These are phyloP conservation scores for Cyclotella cryptica DNA, from an alignment of 108 stramenopile species.

Conservation along the genomic window DNA sequence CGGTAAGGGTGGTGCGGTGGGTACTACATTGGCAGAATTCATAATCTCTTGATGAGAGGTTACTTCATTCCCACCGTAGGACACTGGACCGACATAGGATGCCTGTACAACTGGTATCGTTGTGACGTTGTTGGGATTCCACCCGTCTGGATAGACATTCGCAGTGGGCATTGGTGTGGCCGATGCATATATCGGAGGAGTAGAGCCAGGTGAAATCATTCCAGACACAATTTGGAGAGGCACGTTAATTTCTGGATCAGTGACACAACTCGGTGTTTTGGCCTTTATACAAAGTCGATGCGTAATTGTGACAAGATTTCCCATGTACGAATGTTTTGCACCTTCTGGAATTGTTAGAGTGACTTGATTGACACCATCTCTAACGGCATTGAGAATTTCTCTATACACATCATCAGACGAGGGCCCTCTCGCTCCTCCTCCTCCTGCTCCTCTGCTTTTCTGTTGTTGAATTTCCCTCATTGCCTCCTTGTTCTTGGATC, in stretches of 20 bases:
- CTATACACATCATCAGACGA: constrained; percentile 4
- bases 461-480: constrained; percentile 10
- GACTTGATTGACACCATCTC: constrained; percentile 15
- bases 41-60: background rate
- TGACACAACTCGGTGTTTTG: constrained; percentile 13
- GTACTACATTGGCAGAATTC: background rate
- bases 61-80: constrained; percentile 7
- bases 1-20: constrained; percentile 6
- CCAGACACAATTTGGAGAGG: background rate
- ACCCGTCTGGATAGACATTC: constrained; percentile 6
- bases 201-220: background rate
- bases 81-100: constrained; percentile 3
- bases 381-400: constrained; percentile 14
- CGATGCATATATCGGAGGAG: background rate
- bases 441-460: background rate
- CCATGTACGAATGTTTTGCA: background rate
- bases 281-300: constrained; percentile 1
- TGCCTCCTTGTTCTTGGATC: constrained; percentile 2
- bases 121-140: constrained; percentile 3
- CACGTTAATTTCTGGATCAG: constrained; percentile 1
- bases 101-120: constrained; percentile 10
- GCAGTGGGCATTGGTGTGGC: background rate
- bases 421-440: background rate
- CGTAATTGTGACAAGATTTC: background rate
- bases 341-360: background rate